A percentile compares a stretch with the other conserved stretches of the same genome.
phyloP scores from a whole-genome alignment of 192 early-diverging fungal genomes.

The Coemansia sp. region DNA sequence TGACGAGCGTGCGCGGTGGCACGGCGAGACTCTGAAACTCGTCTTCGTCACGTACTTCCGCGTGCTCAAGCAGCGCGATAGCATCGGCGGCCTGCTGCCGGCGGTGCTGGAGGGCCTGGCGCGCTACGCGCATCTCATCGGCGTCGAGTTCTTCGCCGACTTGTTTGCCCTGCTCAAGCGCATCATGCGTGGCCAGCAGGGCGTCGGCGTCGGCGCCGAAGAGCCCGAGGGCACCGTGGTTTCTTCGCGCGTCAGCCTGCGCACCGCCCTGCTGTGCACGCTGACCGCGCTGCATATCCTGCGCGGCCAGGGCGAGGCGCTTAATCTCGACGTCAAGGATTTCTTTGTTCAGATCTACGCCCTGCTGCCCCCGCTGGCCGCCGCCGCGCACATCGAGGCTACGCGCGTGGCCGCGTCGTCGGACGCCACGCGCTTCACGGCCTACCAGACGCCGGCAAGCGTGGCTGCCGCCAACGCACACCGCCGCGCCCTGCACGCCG shows the following conservation, averaged over 20 bases:
- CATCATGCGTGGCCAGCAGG: conserved; percentile 68
- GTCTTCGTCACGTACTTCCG: conserved; percentile 95
- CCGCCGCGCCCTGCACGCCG: conserved; percentile 6
- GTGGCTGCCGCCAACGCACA: conserved; percentile 30
- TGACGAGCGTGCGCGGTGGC: conserved; percentile 79
- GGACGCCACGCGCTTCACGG: conserved; percentile 46
- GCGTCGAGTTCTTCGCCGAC: conserved; percentile 93
- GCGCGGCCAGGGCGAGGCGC: conserved; percentile 85
- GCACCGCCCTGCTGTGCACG: conserved; percentile 81
- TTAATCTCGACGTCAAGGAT: conserved; percentile 90
- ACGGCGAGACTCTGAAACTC: conserved; percentile 90
- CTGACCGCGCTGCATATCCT: conserved; percentile 87
- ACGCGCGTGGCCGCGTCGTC: conserved; percentile 46
- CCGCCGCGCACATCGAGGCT: conserved; percentile 64
- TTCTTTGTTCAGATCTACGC: conserved; percentile 87
- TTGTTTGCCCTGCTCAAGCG: conserved; percentile 79
- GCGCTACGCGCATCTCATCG: conserved; percentile 93
- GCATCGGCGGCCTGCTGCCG: conserved; percentile 61
- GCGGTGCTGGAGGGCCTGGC: conserved; percentile 62
- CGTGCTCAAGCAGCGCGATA: conserved; percentile 81
- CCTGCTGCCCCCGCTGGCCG: conserved; percentile 66
- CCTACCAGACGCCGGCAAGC: conserved; percentile 42
- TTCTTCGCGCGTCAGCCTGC: conserved; percentile 52
- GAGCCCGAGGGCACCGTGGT: conserved; percentile 24
- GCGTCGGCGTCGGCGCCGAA: conserved; percentile 45